phyloP scores from a whole-genome alignment of 129 eudicot species.

The Artemisia tridentata region DNA sequence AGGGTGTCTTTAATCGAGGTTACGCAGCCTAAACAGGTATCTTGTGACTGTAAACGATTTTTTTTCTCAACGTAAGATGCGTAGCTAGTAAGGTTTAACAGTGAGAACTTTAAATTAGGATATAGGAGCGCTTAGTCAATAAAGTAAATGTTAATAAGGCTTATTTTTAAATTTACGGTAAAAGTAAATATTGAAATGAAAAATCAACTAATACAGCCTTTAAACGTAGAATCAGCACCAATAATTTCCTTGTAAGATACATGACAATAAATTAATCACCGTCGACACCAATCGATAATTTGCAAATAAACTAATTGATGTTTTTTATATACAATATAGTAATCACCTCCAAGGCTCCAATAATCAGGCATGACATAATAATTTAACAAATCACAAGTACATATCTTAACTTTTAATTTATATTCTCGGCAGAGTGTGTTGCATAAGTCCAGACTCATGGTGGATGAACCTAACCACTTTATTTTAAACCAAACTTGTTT shows the following conservation, averaged over 20 bases:
- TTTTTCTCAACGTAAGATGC: no score
- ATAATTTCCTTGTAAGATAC: not conserved
- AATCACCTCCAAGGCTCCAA: conserved; percentile 5
- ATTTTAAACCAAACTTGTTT: not conserved
- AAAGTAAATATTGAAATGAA: no score
- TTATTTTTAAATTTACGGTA: no score
- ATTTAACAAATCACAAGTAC: conserved; percentile 9
- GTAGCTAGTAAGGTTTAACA: no score
- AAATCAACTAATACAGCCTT: no score
- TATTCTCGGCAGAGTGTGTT: conserved; percentile 16
- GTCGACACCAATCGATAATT: conserved; percentile 16
- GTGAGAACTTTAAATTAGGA: no score
- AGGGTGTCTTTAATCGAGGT: no score
- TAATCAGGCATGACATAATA: conserved; percentile 17
- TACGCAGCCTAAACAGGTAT: no score
- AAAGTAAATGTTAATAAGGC: no score
- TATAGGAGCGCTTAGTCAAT: no score
- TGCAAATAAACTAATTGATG: not conserved
- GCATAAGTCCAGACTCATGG: conserved; percentile 16
- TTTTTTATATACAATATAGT: not conserved
- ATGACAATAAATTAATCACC: conserved; percentile 25
- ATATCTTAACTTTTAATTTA: not conserved
- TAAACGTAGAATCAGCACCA: not conserved
- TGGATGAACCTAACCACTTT: conserved; percentile 20
- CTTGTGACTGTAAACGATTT: no score